Evolutionary conservation across 2,329 filamentous ascomycete genomes (phyloP), one percentile per base, ranked within the genome.

Genomic region (Trichoderma guizhouense): DNA sequence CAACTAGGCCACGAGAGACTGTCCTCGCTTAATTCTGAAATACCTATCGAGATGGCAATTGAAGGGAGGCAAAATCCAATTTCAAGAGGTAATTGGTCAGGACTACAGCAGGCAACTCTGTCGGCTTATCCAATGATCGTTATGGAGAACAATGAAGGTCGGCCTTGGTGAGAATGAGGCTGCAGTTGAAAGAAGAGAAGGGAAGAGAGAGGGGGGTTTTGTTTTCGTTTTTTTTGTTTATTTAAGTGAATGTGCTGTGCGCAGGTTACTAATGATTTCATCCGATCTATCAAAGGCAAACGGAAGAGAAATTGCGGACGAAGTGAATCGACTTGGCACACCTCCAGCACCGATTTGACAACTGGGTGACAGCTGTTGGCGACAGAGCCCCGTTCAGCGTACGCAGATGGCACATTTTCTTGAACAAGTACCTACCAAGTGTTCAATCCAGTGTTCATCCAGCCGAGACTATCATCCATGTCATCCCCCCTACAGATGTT

Each of bases 361-460:
- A 51, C 51, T 61, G 65, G 57, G 53, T 7, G 58, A 39, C 71
- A 72, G 66, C 36, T 64, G 65, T 28, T 34, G n/a, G 60, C 34
- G 39, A 30, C 28, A 21, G 57, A 61, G 15, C 57, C 28, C 21
- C n/a, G 9, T 21, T 21, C n/a, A 21, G 43, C 9, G 39, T 51
- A 12, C n/a, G 18, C 43, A 51, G n/a, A 51, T 12, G 43, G 43
- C 43, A 51, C 15, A 43, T 7, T 51, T 5, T 5, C 9, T 51
- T 21, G 18, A 43, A 43, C 7, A n/a, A 43, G 39, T 43, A 7
- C 39, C 39, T 43, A 9, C 39, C 39, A 43, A 43, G 39, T 34
- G 32, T 14, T 34, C 30, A 32, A 32, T 32, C 30, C 30, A 32
- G 30, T 9, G 30, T 32, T 32, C 30, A 32, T 32, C 30, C 30